A percentile compares a stretch with the other conserved stretches of the same genome.
Evolutionary conservation across 1,139 yeast species (phyloP).

Genomic region (Hemisphaericaspora xylanilytica): DNA sequence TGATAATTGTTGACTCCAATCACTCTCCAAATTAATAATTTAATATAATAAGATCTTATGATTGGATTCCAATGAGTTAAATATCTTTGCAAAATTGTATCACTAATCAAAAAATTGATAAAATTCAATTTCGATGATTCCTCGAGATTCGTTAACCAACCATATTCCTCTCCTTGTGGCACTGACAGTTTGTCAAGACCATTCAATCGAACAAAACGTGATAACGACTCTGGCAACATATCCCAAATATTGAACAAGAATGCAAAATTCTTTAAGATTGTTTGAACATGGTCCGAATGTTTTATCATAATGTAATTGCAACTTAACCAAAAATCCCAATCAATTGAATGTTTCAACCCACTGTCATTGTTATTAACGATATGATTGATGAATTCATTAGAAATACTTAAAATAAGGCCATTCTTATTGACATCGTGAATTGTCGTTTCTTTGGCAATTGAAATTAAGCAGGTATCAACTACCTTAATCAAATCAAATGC

Average conservation of each 20-base stretch:
- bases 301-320: conserved; percentile 57
- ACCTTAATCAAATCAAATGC: conserved; percentile 18
- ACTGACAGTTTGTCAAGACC: background rate
- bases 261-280: conserved; percentile 61
- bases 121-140: conserved; percentile 47
- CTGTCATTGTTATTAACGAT: conserved; percentile 22
- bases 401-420: conserved; percentile 45
- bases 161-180: conserved; percentile 2
- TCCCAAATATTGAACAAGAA: conserved; percentile 76
- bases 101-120: conserved; percentile 53
- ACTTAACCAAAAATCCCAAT: conserved; percentile 78
- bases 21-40: conserved; percentile 67
- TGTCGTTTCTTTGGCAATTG: conserved; percentile 40
- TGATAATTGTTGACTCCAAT: conserved; percentile 49
- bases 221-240: conserved; percentile 48
- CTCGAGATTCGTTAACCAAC: conserved; percentile 36
- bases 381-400: conserved; percentile 46
- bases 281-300: conserved; percentile 59
- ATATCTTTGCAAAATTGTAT: conserved; percentile 49
- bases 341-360: conserved; percentile 26
- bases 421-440: conserved; percentile 46
- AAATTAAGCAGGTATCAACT: conserved; percentile 33
- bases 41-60: conserved; percentile 64
- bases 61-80: conserved; percentile 82
- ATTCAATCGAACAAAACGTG: conserved; percentile 9